Evolutionary conservation across 2,329 filamentous ascomycete species (phyloP).

Genomic region (Penicillium italicum): DNA sequence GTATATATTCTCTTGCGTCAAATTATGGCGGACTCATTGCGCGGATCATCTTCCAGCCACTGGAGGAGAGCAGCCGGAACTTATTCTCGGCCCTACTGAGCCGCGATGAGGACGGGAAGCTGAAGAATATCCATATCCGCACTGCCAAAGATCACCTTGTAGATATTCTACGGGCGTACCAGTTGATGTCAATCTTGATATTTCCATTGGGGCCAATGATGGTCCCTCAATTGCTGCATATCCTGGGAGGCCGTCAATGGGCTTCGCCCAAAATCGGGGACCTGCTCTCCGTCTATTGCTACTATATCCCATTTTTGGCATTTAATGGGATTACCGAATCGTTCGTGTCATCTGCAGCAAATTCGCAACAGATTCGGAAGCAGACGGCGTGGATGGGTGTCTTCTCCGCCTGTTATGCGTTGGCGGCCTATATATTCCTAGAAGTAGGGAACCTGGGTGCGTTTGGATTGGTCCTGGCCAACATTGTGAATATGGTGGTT

Average conservation of each 20-base stretch:
- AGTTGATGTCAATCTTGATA: constrained; percentile 66
- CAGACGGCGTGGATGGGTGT: constrained; percentile 82
- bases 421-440: constrained; percentile 71
- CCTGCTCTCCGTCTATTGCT: constrained; percentile 77
- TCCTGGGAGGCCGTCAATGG: constrained; percentile 78
- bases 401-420: constrained; percentile 74
- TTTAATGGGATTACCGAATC: constrained; percentile 89
- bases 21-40: constrained; percentile 92
- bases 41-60: constrained; percentile 84
- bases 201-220: constrained; percentile 69
- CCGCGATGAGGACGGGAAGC: constrained; percentile 28
- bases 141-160: constrained; percentile 33
- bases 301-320: constrained; percentile 88
- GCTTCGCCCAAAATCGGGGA: constrained; percentile 65
- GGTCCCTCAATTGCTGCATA: constrained; percentile 66
- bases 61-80: constrained; percentile 88
- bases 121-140: constrained; percentile 19
- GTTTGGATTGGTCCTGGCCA: constrained; percentile 76
- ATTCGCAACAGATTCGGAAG: constrained; percentile 65
- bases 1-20: constrained; percentile 85
- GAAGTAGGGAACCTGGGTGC: constrained; percentile 68
- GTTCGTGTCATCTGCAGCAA: constrained; percentile 85
- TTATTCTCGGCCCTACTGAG: constrained; percentile 79
- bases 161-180: constrained; percentile 66
- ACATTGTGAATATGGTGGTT: constrained; percentile 83